phyloP scores from a whole-genome alignment of 208 protist species.

The Herpetomonas tarakana region DNA sequence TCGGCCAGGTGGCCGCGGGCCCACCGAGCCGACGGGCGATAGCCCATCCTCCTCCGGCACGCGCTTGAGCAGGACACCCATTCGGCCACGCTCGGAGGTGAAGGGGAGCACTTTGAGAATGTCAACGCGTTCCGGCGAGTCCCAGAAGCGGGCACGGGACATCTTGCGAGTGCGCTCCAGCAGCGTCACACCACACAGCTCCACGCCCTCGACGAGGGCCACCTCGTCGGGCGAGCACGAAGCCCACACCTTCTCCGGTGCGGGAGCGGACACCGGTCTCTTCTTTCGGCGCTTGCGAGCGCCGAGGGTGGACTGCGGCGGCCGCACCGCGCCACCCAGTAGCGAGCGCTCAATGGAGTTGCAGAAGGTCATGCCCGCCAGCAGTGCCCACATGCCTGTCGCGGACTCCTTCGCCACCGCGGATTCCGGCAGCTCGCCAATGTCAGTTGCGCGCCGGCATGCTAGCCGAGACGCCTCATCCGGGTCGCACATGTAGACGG shows the following conservation, averaged over 20 bases:
- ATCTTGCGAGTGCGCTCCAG: conserved; percentile 34
- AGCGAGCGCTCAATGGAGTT: conserved; percentile 57
- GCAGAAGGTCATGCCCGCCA: conserved; percentile 60
- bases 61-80: conserved; percentile 67
- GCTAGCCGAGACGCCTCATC: conserved; percentile 11
- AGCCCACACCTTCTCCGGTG: conserved; percentile 42
- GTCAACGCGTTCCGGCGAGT: conserved; percentile 17
- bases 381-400: conserved; percentile 24
- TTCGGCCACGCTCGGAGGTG: conserved; percentile 75
- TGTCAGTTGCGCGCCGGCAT: neutral
- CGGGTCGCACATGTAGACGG: conserved; percentile 11
- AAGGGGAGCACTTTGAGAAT: conserved; percentile 64
- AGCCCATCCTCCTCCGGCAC: neutral
- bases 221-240: conserved; percentile 92
- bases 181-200: conserved; percentile 58
- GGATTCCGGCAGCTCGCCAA: conserved; percentile 12
- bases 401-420: conserved; percentile 3
- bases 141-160: conserved; percentile 19
- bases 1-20: too few relatives aligned
- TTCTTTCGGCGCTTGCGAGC: conserved; percentile 5
- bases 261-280: neutral
- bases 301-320: neutral
- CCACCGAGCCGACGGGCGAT: neutral
- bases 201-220: conserved; percentile 82
- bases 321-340: conserved; percentile 7